Evolutionary conservation across 352 stramenopile species (phyloP).

Genomic region (Phytophthora litchii): DNA sequence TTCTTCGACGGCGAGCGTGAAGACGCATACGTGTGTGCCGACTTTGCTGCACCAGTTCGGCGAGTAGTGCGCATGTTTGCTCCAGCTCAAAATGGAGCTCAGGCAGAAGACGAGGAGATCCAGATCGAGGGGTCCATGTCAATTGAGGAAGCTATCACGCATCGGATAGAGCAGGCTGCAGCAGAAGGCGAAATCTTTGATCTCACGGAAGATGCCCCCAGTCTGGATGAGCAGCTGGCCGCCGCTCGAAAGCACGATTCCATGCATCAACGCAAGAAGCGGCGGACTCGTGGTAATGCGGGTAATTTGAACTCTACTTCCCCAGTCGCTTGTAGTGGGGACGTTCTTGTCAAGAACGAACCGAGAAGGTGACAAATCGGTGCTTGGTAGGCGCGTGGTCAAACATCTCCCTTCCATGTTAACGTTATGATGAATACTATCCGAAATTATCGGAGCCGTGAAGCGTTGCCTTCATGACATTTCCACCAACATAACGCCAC

Average conservation of each 20-base stretch:
- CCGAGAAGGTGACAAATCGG: constrained; percentile 1
- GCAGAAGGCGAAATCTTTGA: constrained; percentile 70
- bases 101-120: constrained; percentile 58
- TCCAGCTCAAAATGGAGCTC: constrained; percentile 25
- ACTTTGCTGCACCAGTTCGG: constrained; percentile 59
- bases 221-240: constrained; percentile 40
- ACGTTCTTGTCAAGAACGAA: constrained; percentile 34
- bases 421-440: constrained; percentile 6
- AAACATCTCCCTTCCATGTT: not conserved
- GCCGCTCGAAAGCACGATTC: constrained; percentile 27
- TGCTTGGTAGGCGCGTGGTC: not conserved
- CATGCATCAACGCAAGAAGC: constrained; percentile 39
- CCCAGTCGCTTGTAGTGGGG: not conserved
- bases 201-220: constrained; percentile 61
- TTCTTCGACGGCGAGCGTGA: constrained; percentile 75
- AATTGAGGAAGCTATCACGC: constrained; percentile 74
- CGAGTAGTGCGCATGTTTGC: constrained; percentile 65
- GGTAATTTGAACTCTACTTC: not conserved
- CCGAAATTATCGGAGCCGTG: too few species aligned
- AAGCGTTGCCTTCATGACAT: too few species aligned
- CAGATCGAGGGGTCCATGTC: constrained; percentile 75
- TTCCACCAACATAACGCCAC: too few species aligned
- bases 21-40: constrained; percentile 62
- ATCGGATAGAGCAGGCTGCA: constrained; percentile 52
- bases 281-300: constrained; percentile 23